Conservation (phyloP, 768 basidiomycete genomes). For the Phylloporus sp. region DNA sequence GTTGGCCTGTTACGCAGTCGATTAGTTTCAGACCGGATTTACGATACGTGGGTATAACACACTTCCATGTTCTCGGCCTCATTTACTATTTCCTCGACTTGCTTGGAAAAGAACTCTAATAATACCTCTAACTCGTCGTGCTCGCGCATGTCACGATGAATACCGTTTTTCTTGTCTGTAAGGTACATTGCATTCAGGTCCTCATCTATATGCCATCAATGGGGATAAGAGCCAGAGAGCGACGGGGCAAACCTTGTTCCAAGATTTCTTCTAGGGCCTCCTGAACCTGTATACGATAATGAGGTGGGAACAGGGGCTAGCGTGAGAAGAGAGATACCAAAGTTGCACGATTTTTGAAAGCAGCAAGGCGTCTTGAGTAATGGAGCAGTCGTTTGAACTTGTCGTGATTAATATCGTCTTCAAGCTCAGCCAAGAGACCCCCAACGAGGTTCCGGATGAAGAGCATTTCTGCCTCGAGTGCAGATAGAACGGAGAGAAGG, state of each 20-base stretch:
- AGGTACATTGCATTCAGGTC: constrained; percentile 96
- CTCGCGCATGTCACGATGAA: constrained; percentile 61
- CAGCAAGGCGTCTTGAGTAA: constrained; percentile 82
- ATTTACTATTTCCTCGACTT: constrained; percentile 94
- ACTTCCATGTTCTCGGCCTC: constrained; percentile 88
- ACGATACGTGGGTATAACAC: constrained; percentile 12
- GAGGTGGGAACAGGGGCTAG: background rate
- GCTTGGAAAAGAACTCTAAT: constrained; percentile 93
- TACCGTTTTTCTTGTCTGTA: constrained; percentile 70
- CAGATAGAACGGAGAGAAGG: constrained; percentile 84
- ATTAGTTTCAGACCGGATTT: background rate
- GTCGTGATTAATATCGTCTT: constrained; percentile 93
- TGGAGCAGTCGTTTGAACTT: constrained; percentile 89
- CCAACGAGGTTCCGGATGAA: constrained; percentile 90
- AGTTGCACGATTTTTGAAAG: constrained; percentile 89
- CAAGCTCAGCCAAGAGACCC: constrained; percentile 85
- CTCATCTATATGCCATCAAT: constrained; percentile 57
- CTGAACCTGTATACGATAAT: constrained; percentile 56
- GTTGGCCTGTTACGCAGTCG: constrained; percentile 49
- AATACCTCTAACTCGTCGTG: constrained; percentile 93
- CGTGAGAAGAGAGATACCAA: constrained; percentile 44
- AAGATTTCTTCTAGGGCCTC: constrained; percentile 90
- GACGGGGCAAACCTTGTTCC: constrained; percentile 63
- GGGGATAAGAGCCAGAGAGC: background rate
- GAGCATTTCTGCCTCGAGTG: constrained; percentile 94